These are phyloP conservation scores for Xylaria sp. DNA, from an alignment of 2,329 filamentous ascomycete species.

Conservation along the genomic window DNA sequence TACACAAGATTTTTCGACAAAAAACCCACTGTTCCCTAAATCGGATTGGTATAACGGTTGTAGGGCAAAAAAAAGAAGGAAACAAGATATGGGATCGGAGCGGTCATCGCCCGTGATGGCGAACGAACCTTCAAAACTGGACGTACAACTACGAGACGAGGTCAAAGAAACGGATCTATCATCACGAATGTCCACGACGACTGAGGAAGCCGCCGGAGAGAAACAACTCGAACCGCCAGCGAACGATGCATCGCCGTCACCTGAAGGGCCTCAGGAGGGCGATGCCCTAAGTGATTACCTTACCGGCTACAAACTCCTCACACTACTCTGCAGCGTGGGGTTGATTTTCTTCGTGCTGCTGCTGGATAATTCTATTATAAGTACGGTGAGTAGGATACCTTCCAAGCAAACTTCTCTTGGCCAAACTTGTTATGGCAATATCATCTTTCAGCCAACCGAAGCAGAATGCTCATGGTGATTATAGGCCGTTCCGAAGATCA, in stretches of 20 bases:
- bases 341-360: conserved; percentile 57
- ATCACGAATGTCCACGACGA: conserved; percentile 18
- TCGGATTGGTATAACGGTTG: not conserved
- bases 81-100: conserved; percentile 7
- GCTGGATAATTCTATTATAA: conserved; percentile 64
- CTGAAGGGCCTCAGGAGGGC: conserved; percentile 34
- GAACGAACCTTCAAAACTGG: conserved; percentile 10
- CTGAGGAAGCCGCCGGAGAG: conserved; percentile 13
- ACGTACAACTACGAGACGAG: not conserved
- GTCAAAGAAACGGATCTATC: conserved; percentile 12
- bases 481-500: conserved; percentile 61
- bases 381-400: conserved; percentile 53
- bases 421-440: too few relatives aligned
- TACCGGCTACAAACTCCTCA: conserved; percentile 42
- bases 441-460: too few relatives aligned
- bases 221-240: conserved; percentile 6
- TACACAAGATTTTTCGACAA: not conserved
- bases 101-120: conserved; percentile 1
- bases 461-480: too few relatives aligned
- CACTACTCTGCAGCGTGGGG: conserved; percentile 50
- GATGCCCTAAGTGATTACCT: conserved; percentile 43
- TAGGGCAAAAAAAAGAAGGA: not conserved
- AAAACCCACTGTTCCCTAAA: not conserved
- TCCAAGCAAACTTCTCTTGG: not conserved
- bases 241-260: not conserved